Evolutionary conservation across 1,139 yeast genomes (phyloP), one percentile per base, ranked within the genome.

Genomic region (Debaryomyces psychrophilus): DNA sequence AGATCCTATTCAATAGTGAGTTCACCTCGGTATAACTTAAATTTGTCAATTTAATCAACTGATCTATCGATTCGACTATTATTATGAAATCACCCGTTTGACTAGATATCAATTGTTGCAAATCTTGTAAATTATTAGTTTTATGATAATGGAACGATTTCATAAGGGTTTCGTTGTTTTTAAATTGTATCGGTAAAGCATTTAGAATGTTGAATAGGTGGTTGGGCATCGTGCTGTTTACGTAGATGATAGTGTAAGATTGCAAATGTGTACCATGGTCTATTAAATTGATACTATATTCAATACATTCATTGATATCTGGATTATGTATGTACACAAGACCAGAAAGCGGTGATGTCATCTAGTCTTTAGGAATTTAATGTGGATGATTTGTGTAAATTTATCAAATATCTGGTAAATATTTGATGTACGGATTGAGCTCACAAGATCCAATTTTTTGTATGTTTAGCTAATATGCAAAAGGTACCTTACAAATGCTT

Each of bases 201-300:
- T 47, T 44, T 6, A 60, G 52, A 4, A 41, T 22, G 23, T 51
- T 28, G 34, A 46, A 53, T 8, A 60, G 43, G 22, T 43, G 45
- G 31, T 50, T 51, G 4, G 61, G 61, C 14, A 57, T 46, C 2
- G 58, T 52, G 23, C 57, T 50, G 40, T 60, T 60, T 4, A 60
- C 28, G 40, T 60, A 60, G 9, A 44, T 11, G n/a, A 57, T 50
- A 2, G 34, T 34, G 3, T 23, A 14, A 26, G 48, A 43, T 9
- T 41, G 34, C 11, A 41, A 11, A 17, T 46, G 47, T 1, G 44
- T 36, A 11, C 15, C 22, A 1, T 33, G 31, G 26, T 39, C 46
- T n/a, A 50, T 33, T 15, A 31, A 25, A 8, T 31, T 23, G n/a
- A 58, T 36, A 6, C 47, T 46, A 27, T 50, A 35, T 9, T 45